These are phyloP conservation scores for Lasiodiplodia citricola DNA, from an alignment of 2,329 filamentous ascomycete genomes.

Conservation along the genomic window DNA sequence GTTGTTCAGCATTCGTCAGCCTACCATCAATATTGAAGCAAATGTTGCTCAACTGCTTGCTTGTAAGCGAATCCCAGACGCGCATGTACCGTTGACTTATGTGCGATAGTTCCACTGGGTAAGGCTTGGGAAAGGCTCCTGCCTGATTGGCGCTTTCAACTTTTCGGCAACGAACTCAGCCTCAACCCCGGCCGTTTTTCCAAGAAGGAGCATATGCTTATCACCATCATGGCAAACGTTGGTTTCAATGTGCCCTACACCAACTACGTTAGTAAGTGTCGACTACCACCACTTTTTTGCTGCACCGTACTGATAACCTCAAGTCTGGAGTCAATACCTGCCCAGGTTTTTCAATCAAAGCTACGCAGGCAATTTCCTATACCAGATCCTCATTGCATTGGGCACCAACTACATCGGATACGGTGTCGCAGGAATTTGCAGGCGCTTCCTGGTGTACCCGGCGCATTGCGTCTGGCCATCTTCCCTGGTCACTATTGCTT, in stretches of 20 bases:
- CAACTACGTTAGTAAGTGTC: conserved; percentile 45
- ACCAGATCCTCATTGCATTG: conserved; percentile 67
- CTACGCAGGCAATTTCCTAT: conserved; percentile 52
- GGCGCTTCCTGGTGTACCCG: conserved; percentile 36
- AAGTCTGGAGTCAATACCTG: conserved; percentile 56
- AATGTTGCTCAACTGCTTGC: conserved; percentile 69
- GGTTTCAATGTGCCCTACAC: conserved; percentile 57
- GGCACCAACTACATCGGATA: conserved; percentile 67
- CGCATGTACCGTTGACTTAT: conserved; percentile 41
- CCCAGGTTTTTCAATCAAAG: conserved; percentile 58
- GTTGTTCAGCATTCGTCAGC: conserved; percentile 66
- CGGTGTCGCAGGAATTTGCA: conserved; percentile 36
- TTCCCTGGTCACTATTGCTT: conserved; percentile 27
- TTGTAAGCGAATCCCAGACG: conserved; percentile 57
- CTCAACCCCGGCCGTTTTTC: conserved; percentile 29
- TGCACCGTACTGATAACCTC: not conserved
- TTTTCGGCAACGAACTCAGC: conserved; percentile 26
- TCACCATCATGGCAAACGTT: conserved; percentile 66
- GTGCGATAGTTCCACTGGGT: conserved; percentile 64
- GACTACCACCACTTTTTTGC: too few relatives aligned
- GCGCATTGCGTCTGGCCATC: conserved; percentile 28
- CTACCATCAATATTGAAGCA: conserved; percentile 65
- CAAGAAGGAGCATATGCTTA: conserved; percentile 49
- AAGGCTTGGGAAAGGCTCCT: conserved; percentile 26
- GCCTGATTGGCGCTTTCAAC: conserved; percentile 21